Evolutionary conservation across 148 eudicot genomes (phyloP).

Genomic region (Rhododendron simsii): DNA sequence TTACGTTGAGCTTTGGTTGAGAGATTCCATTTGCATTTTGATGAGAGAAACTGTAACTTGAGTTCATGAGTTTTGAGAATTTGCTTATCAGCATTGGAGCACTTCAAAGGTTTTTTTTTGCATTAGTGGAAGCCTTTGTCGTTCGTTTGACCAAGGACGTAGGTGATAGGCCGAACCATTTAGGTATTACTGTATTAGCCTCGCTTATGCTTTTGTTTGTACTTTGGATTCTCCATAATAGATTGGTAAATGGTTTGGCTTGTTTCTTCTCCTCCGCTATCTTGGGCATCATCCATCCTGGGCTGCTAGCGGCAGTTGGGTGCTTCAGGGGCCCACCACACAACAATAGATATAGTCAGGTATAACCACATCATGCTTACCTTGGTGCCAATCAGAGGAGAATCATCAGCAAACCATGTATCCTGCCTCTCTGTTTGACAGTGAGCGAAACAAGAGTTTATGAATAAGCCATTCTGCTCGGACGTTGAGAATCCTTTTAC

Average conservation of each 20-base stretch:
- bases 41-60: background rate
- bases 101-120: background rate
- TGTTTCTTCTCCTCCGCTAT: background rate
- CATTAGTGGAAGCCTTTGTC: background rate
- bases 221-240: background rate
- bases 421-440: slow-evolving; percentile 99
- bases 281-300: background rate
- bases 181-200: background rate
- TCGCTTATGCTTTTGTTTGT: background rate
- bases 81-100: background rate
- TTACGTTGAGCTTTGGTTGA: background rate
- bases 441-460: slow-evolving; percentile 96
- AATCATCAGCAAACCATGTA: slow-evolving; percentile 91
- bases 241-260: background rate
- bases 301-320: background rate
- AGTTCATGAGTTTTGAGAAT: background rate
- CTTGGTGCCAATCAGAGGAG: slow-evolving; percentile 72
- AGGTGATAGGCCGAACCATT: background rate
- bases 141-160: background rate
- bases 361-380: slow-evolving; percentile 25
- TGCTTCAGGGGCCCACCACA: background rate
- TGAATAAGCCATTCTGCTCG: slow-evolving; percentile 61
- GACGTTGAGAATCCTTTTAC: slow-evolving; percentile 52
- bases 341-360: background rate
- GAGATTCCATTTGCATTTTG: background rate